A percentile compares a stretch with the other conserved stretches of the same genome.
phyloP scores from a whole-genome alignment of 331 rosid genomes.

The Ulmus americana region DNA sequence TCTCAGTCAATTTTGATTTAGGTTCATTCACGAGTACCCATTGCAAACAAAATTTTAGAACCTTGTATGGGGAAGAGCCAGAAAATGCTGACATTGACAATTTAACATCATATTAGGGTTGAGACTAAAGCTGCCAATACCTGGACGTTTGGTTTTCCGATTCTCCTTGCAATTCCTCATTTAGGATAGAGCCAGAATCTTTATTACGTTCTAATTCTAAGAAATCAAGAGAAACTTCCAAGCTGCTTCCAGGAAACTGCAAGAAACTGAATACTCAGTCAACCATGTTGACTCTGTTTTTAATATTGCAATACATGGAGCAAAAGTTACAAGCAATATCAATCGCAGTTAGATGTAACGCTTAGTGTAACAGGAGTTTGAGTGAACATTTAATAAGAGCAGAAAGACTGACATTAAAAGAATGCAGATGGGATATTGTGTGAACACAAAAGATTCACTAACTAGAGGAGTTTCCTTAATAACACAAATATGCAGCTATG shows the following conservation, averaged over 20 bases:
- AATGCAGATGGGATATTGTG: background rate
- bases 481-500: background rate
- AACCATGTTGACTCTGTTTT: background rate
- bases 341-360: conserved; percentile 5
- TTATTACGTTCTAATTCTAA: conserved; percentile 59
- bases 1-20: no score
- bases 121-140: conserved; percentile 35
- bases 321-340: background rate
- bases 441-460: background rate
- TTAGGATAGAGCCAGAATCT: conserved; percentile 67
- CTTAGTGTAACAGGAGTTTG: conserved; percentile 1
- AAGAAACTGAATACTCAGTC: conserved; percentile 13
- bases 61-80: no score
- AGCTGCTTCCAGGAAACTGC: conserved; percentile 71
- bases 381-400: background rate
- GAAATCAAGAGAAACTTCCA: conserved; percentile 48
- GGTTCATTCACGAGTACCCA: no score
- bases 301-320: background rate
- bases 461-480: background rate
- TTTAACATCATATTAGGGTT: conserved; percentile 4
- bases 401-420: background rate
- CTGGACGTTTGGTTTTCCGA: conserved; percentile 48
- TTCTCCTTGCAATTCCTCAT: conserved; percentile 65
- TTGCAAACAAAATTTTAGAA: no score
- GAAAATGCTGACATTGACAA: background rate